Percentiles rank a stretch among this genome's conserved stretches.
Evolutionary conservation across 2,329 filamentous ascomycete genomes (phyloP).

Genomic region (Ustulina deusta): DNA sequence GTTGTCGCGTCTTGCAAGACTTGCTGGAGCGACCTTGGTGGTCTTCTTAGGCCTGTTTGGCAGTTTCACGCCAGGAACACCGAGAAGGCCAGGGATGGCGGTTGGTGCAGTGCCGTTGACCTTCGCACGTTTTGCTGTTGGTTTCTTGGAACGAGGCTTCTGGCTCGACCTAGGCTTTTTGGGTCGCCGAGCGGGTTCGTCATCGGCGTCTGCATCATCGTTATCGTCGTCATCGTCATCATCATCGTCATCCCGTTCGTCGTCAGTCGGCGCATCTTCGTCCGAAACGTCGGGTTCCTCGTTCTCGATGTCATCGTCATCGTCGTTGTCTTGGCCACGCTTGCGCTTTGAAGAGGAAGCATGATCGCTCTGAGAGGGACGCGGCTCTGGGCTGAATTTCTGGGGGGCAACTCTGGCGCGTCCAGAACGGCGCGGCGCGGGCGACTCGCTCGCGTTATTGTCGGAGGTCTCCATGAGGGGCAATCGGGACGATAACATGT

Average conservation of each 20-base stretch:
- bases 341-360: constrained; percentile 68
- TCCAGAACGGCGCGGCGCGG: constrained; percentile 73
- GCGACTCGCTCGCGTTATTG: constrained; percentile 66
- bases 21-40: constrained; percentile 63
- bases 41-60: constrained; percentile 69
- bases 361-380: constrained; percentile 48
- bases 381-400: constrained; percentile 69
- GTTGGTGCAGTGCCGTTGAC: constrained; percentile 65
- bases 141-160: constrained; percentile 63
- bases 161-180: constrained; percentile 59
- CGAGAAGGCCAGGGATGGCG: constrained; percentile 54
- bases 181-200: constrained; percentile 58
- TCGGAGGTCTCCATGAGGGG: constrained; percentile 67
- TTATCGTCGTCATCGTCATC: constrained; percentile 58
- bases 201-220: constrained; percentile 56
- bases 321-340: constrained; percentile 52
- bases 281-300: constrained; percentile 61
- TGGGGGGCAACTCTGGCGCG: constrained; percentile 71
- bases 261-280: constrained; percentile 52
- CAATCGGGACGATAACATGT: constrained; percentile 57
- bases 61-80: constrained; percentile 52
- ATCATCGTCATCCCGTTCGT: constrained; percentile 55
- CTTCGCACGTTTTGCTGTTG: constrained; percentile 73
- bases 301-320: constrained; percentile 51
- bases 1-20: constrained; percentile 62